A percentile compares a stretch with the other conserved stretches of the same genome.
Evolutionary conservation across 805 yeast genomes (phyloP).

Genomic region (Cyberlindnera bimundalis): DNA sequence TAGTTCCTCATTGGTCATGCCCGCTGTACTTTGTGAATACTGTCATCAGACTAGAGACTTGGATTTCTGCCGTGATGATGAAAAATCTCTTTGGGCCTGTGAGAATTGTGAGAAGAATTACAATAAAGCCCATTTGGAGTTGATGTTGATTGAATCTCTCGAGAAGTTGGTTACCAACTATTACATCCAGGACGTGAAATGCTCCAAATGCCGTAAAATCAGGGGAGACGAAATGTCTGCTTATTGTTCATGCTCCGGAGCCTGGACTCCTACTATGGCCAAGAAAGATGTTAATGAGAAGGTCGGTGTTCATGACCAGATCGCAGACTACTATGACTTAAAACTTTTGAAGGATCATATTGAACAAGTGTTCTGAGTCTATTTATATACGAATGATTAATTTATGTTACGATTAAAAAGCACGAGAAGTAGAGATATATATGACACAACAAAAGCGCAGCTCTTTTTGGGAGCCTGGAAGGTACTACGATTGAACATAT

Average conservation of each 20-base stretch:
- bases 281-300: constrained; percentile 42
- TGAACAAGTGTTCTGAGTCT: constrained; percentile 16
- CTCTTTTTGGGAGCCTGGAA: too few species aligned
- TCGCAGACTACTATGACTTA: constrained; percentile 59
- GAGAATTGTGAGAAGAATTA: constrained; percentile 60
- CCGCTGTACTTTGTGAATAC: constrained; percentile 71
- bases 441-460: background rate
- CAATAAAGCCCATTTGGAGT: constrained; percentile 73
- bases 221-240: constrained; percentile 65
- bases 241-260: constrained; percentile 87
- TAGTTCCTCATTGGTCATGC: constrained; percentile 60
- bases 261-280: constrained; percentile 61
- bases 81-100: constrained; percentile 51
- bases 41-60: constrained; percentile 74
- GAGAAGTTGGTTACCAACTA: constrained; percentile 53
- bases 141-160: constrained; percentile 65
- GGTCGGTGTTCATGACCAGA: constrained; percentile 49
- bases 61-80: constrained; percentile 75
- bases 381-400: constrained; percentile 6
- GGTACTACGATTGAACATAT: too few species aligned
- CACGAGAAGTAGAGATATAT: background rate
- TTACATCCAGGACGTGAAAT: constrained; percentile 76
- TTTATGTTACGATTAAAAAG: constrained; percentile 1
- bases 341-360: constrained; percentile 42
- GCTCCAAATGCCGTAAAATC: constrained; percentile 70